These are phyloP conservation scores for Sugiyamaella marilandica DNA, from an alignment of 805 yeast genomes.

Conservation along the genomic window DNA sequence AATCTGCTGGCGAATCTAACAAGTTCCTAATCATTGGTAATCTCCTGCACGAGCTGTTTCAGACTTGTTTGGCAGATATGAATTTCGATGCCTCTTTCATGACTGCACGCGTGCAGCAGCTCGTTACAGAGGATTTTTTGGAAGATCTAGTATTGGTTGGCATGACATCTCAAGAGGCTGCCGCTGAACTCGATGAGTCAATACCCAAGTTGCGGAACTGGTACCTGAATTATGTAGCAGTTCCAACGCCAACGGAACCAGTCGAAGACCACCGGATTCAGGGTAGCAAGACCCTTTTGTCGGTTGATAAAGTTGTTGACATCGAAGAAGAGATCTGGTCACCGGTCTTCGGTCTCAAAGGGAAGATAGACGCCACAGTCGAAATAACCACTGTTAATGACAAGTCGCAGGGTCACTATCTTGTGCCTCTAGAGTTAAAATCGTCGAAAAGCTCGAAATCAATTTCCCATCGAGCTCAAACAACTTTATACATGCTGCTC, in stretches of 20 bases:
- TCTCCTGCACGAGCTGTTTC: slow-evolving; percentile 74
- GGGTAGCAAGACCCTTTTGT: slow-evolving; percentile 39
- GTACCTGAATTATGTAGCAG: slow-evolving; percentile 25
- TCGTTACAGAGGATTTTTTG: slow-evolving; percentile 16
- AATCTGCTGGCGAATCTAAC: slow-evolving; percentile 55
- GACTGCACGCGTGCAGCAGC: slow-evolving; percentile 30
- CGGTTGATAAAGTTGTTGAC: slow-evolving; percentile 64
- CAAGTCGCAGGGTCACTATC: slow-evolving; percentile 38
- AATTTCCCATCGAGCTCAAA: slow-evolving; percentile 77
- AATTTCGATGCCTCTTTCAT: slow-evolving; percentile 40
- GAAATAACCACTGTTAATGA: slow-evolving; percentile 46
- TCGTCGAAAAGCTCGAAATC: slow-evolving; percentile 61
- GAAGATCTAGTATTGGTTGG: slow-evolving; percentile 50
- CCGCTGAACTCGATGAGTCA: slow-evolving; percentile 51
- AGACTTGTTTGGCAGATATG: slow-evolving; percentile 44
- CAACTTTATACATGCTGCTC: slow-evolving; percentile 72
- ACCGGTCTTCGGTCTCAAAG: slow-evolving; percentile 83
- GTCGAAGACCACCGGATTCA: slow-evolving; percentile 19
- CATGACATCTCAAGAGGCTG: slow-evolving; percentile 48
- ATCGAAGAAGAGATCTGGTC: slow-evolving; percentile 92
- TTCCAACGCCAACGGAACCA: slow-evolving; percentile 11
- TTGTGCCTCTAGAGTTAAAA: slow-evolving; percentile 84
- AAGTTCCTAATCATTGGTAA: slow-evolving; percentile 74
- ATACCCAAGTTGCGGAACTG: slow-evolving; percentile 32
- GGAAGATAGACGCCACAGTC: slow-evolving; percentile 83